Percentiles rank a stretch among this genome's conserved stretches.
phyloP scores from a whole-genome alignment of 2,329 filamentous ascomycete genomes.

The Pestalotiopsis fici region DNA sequence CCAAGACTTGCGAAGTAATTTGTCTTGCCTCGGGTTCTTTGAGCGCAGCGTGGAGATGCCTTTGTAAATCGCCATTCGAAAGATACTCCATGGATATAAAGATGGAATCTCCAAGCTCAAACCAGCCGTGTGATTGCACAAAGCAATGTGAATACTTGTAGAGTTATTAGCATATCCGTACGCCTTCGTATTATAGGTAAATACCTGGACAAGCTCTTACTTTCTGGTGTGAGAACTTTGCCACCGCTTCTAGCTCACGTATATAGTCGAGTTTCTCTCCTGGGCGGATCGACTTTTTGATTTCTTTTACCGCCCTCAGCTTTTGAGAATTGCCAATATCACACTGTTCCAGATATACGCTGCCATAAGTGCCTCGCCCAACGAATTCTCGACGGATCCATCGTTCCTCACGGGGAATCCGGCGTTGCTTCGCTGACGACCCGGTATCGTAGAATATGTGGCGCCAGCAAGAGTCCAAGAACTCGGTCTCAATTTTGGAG shows the following conservation, averaged over 20 bases:
- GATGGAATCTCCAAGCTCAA: slow-evolving; percentile 7
- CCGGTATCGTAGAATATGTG: slow-evolving; percentile 12
- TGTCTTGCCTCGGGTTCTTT: slow-evolving; percentile 7
- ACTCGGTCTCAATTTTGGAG: slow-evolving; percentile 13
- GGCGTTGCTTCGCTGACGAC: background rate
- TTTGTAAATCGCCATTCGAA: slow-evolving; percentile 11
- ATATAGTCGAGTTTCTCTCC: background rate
- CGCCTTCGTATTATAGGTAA: too few relatives aligned
- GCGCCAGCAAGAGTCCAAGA: background rate
- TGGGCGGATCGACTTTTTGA: background rate
- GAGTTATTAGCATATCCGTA: too few relatives aligned
- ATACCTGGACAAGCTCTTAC: too few relatives aligned
- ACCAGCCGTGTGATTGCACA: slow-evolving; percentile 18
- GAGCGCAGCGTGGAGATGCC: slow-evolving; percentile 3
- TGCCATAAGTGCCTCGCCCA: slow-evolving; percentile 11
- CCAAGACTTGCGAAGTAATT: slow-evolving; percentile 13
- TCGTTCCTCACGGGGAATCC: background rate
- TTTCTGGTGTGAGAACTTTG: slow-evolving; percentile 15
- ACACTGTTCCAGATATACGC: slow-evolving; percentile 10
- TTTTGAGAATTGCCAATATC: background rate
- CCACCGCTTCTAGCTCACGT: slow-evolving; percentile 16
- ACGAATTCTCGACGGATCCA: slow-evolving; percentile 5
- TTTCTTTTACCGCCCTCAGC: slow-evolving; percentile 15
- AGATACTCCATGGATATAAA: slow-evolving; percentile 20
- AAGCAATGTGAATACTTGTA: slow-evolving; percentile 18